These are phyloP conservation scores for Mortierella sp. DNA, from an alignment of 371 early-diverging fungal species.

Conservation along the genomic window DNA sequence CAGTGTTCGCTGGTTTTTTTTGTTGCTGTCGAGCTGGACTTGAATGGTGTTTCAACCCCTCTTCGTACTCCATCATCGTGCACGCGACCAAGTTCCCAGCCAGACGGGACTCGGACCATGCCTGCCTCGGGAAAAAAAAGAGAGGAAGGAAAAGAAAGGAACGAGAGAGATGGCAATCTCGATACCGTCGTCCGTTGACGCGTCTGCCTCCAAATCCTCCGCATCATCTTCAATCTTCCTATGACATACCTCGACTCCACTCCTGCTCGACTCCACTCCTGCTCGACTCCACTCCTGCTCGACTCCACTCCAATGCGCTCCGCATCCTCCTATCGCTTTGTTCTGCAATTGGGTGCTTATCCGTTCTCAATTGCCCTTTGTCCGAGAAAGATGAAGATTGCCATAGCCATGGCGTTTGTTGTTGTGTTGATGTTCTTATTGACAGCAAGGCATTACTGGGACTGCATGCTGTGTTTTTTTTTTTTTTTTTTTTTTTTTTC, in stretches of 20 bases:
- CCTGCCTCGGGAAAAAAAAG: not conserved
- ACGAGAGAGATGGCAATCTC: not conserved
- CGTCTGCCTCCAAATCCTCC: not conserved
- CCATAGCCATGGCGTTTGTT: not conserved
- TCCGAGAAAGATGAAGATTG: not conserved
- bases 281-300: not conserved
- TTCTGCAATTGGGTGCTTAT: not conserved
- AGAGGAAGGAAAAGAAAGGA: not conserved
- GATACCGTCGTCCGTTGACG: not conserved
- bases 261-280: not conserved
- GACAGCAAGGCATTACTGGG: no score
- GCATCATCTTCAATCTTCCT: not conserved
- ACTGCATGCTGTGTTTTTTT: not conserved
- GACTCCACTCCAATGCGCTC: not conserved
- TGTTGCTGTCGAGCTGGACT: constrained; percentile 1
- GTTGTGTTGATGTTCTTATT: no score
- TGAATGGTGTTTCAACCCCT: not conserved
- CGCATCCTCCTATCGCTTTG: not conserved
- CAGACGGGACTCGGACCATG: constrained; percentile 6
- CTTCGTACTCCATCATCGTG: not conserved
- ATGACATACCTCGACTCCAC: not conserved
- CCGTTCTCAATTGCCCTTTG: not conserved
- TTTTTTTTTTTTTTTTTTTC: not conserved
- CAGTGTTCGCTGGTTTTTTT: not conserved
- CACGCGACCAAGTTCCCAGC: constrained; percentile 4